Percentiles rank a stretch among this genome's conserved stretches.
These are phyloP conservation scores for Ceratobasidium sp. DNA, from an alignment of 1,284 basidiomycete species.

Conservation along the genomic window DNA sequence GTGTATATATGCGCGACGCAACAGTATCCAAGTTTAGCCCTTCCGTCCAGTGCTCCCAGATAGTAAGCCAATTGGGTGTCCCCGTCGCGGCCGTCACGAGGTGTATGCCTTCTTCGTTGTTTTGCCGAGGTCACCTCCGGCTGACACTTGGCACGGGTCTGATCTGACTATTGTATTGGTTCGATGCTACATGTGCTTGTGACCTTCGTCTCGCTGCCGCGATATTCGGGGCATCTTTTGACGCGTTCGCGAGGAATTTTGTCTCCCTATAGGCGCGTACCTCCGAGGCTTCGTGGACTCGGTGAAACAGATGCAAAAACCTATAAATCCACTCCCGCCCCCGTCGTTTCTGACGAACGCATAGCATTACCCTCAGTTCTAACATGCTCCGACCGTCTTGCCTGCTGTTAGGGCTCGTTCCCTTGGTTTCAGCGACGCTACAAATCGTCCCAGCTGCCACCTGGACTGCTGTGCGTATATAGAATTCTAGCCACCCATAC, in stretches of 20 bases:
- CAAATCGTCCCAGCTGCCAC: conserved; percentile 48
- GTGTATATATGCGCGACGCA: no score
- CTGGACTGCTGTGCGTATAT: conserved; percentile 43
- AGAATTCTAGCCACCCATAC: background rate
- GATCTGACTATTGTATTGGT: background rate
- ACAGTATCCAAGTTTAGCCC: background rate
- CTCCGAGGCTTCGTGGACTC: conserved; percentile 5
- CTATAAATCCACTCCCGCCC: conserved; percentile 6
- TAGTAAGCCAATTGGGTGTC: background rate
- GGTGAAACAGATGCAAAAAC: background rate
- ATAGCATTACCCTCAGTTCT: background rate
- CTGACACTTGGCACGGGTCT: background rate
- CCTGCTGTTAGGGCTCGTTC: conserved; percentile 5
- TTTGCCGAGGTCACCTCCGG: conserved; percentile 17
- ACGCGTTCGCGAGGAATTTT: background rate
- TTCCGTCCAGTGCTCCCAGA: background rate
- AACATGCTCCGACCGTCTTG: conserved; percentile 20
- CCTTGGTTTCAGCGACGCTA: conserved; percentile 36
- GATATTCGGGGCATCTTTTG: conserved; percentile 1
- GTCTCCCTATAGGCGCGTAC: conserved; percentile 30
- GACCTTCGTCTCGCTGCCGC: background rate
- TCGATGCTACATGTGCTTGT: conserved; percentile 18
- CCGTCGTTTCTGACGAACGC: background rate
- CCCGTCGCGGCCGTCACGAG: conserved; percentile 2
- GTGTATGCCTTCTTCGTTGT: conserved; percentile 7